These are phyloP conservation scores for Lactarius trivialis DNA, from an alignment of 768 basidiomycete species.

Conservation along the genomic window DNA sequence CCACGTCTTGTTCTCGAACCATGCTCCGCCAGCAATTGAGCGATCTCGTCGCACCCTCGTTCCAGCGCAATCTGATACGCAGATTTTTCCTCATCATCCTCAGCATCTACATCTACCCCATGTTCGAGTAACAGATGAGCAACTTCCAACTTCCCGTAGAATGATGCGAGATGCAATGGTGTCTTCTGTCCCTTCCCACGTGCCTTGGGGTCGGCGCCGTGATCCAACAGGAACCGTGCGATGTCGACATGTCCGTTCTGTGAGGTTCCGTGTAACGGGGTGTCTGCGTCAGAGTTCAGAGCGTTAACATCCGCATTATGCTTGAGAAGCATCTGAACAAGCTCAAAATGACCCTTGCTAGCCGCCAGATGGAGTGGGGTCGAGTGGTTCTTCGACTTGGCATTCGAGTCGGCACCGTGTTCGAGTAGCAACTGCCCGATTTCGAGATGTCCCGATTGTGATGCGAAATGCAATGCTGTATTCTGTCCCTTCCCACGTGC, in stretches of 20 bases:
- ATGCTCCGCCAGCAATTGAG: not conserved
- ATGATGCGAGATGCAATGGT: not conserved
- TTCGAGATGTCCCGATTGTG: too few relatives aligned
- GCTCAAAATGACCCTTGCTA: not conserved
- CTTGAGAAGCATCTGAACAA: not conserved
- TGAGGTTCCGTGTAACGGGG: not conserved
- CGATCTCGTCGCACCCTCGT: not conserved
- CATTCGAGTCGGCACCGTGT: not conserved
- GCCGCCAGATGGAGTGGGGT: not conserved
- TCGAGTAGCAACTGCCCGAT: not conserved
- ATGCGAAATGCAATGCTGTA: not conserved
- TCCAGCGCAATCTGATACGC: not conserved
- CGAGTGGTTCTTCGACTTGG: not conserved
- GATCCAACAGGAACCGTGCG: not conserved
- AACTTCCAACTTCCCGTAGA: too few relatives aligned
- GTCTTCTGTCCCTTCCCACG: not conserved
- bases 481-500: not conserved
- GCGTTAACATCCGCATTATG: not conserved
- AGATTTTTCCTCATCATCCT: not conserved
- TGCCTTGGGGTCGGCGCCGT: not conserved
- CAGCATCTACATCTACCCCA: not conserved
- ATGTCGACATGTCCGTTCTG: not conserved
- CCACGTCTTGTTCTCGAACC: not conserved
- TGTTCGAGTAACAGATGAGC: not conserved
- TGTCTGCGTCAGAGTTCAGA: not conserved